Base-by-base conservation (phyloP, 805 yeast species). In the Lipomyces orientalis region DNA sequence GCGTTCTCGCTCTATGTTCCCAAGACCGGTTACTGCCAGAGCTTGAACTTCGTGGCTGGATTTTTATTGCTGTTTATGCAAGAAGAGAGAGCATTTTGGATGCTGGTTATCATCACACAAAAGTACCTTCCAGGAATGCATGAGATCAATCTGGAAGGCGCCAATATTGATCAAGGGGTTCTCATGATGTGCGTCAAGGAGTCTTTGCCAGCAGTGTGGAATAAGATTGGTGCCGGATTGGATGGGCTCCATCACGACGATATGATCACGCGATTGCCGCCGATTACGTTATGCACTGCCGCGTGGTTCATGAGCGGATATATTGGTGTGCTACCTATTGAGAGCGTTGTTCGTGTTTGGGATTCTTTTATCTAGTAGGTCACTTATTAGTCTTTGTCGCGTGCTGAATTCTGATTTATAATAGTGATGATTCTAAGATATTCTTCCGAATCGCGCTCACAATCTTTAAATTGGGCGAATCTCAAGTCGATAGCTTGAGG, bases 261-360 rank as follows among this genome's bases (percentile, higher is more conserved):
- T 62, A 79, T 91, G 68, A 82, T 94, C 39, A 83, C 86, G 16
- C 88, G 90, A 72, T 79, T 93, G 56, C 98, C 99, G 0, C 97
- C 98, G 1, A 85, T 95, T 3, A 90, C 97, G 0, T 82, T 95
- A 58, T 95, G 97, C 72, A 95, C 98, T 0, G 94, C 97, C 0
- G 88, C 97, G 64, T 95, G 99, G 99, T 95, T 95, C 76, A 94
- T 95, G 98, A 90, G 97, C 46, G 86, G 91, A n/a, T 95, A 90
- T 79, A 92, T 95, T 46, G 97, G 97, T 0, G 87, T 89, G 0
- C 79, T 95, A 33, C 99, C 99, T 0, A 87, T 92, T 29, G 98
- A 95, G 75, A 86, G 96, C 0, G 89, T 92, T 8, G 80, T 95
- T 56, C 81, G 98, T 64, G 88, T 95, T 0, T 94, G 99, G 98